phyloP scores from a whole-genome alignment of 1,139 yeast genomes.

The Saccharomyces hybrid region DNA sequence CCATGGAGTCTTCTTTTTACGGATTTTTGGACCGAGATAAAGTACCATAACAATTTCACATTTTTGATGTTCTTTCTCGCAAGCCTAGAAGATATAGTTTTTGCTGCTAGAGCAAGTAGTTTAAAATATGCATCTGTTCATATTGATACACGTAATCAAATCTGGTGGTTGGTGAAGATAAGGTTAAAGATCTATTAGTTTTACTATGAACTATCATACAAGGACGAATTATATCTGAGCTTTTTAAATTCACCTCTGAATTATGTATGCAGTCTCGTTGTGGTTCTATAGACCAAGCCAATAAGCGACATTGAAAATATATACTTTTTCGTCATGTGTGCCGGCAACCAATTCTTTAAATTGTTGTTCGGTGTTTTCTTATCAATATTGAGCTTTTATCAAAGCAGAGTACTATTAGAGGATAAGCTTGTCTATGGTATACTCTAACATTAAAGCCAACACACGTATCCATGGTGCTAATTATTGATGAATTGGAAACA shows the following conservation, averaged over 20 bases:
- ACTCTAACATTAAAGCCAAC: not conserved
- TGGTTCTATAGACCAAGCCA: not conserved
- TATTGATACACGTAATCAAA: not conserved
- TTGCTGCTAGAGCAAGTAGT: too few relatives aligned
- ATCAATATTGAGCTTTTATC: not conserved
- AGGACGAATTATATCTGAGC: not conserved
- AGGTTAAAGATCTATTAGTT: not conserved
- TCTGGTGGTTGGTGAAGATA: not conserved
- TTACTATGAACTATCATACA: not conserved
- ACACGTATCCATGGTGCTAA: not conserved
- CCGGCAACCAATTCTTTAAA: not conserved
- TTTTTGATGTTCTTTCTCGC: too few relatives aligned
- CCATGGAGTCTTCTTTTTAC: slow-evolving; percentile 26
- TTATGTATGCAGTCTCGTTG: not conserved
- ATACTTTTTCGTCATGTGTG: not conserved
- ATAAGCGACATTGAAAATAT: not conserved
- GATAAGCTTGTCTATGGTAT: not conserved
- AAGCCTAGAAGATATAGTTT: too few relatives aligned
- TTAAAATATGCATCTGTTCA: not conserved
- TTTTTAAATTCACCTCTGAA: not conserved
- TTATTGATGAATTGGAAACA: not conserved
- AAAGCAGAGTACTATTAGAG: not conserved
- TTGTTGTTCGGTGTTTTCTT: not conserved
- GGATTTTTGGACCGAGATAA: not conserved
- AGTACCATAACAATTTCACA: too few relatives aligned